These are phyloP conservation scores for Nicotiana rustica DNA, from an alignment of 305 asterid genomes.

Conservation along the genomic window DNA sequence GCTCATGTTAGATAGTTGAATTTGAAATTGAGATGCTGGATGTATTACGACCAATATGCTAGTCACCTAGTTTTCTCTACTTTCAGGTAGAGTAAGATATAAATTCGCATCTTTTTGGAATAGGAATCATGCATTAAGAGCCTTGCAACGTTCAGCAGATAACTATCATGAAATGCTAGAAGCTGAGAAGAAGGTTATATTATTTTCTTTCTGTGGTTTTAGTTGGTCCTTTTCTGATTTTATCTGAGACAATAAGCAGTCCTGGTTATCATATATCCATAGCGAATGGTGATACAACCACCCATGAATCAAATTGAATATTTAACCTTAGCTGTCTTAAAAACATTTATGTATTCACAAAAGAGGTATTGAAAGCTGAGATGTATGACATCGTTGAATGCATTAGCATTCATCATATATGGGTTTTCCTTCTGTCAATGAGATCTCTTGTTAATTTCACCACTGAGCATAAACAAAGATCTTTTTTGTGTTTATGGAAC, in stretches of 20 bases:
- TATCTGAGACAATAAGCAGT: not conserved
- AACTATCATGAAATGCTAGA: conserved; percentile 67
- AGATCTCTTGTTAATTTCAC: conserved; percentile 1
- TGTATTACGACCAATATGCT: not conserved
- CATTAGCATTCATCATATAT: not conserved
- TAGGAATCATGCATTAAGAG: conserved; percentile 81
- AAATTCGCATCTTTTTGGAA: conserved; percentile 99
- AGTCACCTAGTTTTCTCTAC: conserved; percentile 12
- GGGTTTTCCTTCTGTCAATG: not conserved
- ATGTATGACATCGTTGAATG: not conserved
- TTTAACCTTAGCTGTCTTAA: not conserved
- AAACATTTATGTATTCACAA: not conserved
- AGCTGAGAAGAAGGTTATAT: conserved; percentile 84
- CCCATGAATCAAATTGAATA: conserved; percentile 15
- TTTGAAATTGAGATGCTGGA: not conserved
- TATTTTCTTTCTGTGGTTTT: conserved; percentile 36
- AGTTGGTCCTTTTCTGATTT: conserved; percentile 28
- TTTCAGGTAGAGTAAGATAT: conserved; percentile 93
- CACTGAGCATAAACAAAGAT: conserved; percentile 11
- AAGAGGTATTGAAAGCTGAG: conserved; percentile 16
- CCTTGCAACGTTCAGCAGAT: conserved; percentile 70
- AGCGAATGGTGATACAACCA: conserved; percentile 6
- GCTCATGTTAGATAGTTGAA: conserved; percentile 13
- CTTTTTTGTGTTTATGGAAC: conserved; percentile 7
- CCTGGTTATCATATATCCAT: not conserved